Conservation (phyloP, 768 basidiomycete genomes). For the Cytidiella melzeri region DNA sequence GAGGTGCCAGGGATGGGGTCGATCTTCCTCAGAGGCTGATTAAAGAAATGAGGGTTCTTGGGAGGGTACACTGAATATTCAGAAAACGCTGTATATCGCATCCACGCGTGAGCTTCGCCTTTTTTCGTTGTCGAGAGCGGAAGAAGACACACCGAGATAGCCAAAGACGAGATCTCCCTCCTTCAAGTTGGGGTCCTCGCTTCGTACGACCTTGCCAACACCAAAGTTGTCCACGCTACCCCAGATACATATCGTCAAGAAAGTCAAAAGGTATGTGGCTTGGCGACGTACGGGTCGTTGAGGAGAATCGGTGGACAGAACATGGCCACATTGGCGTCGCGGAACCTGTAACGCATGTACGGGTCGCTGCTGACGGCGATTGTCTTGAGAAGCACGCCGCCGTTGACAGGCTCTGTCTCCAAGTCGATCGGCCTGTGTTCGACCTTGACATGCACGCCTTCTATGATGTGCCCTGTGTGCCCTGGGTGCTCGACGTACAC, state of each 20-base stretch:
- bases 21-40: constrained; percentile 2
- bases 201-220: constrained; percentile 8
- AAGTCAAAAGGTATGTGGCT: no score
- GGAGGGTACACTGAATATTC: constrained; percentile 7
- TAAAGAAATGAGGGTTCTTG: background rate
- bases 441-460: constrained; percentile 3
- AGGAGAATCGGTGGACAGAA: constrained; percentile 5
- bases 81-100: background rate
- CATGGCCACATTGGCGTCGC: constrained; percentile 1
- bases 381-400: constrained; percentile 18
- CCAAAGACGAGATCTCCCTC: constrained; percentile 5
- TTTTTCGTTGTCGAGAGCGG: background rate
- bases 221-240: constrained; percentile 13
- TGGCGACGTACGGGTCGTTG: constrained; percentile 4
- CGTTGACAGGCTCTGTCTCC: constrained; percentile 15
- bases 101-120: background rate
- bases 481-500: background rate
- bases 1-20: background rate
- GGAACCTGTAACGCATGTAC: constrained; percentile 15
- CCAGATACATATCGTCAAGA: no score
- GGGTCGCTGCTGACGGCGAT: constrained; percentile 15
- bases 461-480: background rate
- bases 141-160: constrained; percentile 3
- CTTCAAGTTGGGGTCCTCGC: constrained; percentile 10
- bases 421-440: constrained; percentile 12